Evolutionary conservation across 2,329 filamentous ascomycete species (phyloP), one percentile per base, ranked within the genome.

Genomic region (Gyromitra esculenta): DNA sequence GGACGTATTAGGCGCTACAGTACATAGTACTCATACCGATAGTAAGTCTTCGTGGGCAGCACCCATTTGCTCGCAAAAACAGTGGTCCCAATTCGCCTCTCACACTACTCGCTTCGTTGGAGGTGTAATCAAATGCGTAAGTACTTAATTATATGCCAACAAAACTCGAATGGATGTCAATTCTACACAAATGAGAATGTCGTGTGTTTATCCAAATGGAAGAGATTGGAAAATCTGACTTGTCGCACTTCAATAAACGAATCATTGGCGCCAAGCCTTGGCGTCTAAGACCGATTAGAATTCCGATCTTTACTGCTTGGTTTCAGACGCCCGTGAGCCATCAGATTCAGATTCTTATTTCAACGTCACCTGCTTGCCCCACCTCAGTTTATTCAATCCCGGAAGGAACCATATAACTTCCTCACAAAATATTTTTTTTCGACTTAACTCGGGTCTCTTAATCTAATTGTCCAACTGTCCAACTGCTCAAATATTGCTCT

Each of bases 331-430:
- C 65, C 21, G 65, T 70, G 57, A 71, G 18, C 50, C 59, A 72
- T 72, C 59, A 70, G 43, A 62, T 70, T 70, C 56, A 50, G 66
- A 62, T 71, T 50, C 60, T 73, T 73, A 73, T 73, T 73, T 73
- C 70, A 73, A 73, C 70, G 70, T 73, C 70, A 73, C 70, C 68
- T 52, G 39, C 25, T 64, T 56, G 45, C 52, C 37, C 60, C 69
- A 71, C 67, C 43, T 54, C 15, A 18, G 25, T 13, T 48, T 35
- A 11, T 8, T 31, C 2, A 56, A 31, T 57, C 52, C 31, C 35
- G n/a, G 8, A 64, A 39, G 18, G 39, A 7, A 5, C 69, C 52
- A 54, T 65, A 54, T 62, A 45, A 72, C 59, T 64, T 65, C 57
- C 43, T 56, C 57, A 35, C 60, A 72, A 64, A 41, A 70, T 37